Evolutionary conservation across 2,329 filamentous ascomycete species (phyloP).

Genomic region (Fusarium sp.): DNA sequence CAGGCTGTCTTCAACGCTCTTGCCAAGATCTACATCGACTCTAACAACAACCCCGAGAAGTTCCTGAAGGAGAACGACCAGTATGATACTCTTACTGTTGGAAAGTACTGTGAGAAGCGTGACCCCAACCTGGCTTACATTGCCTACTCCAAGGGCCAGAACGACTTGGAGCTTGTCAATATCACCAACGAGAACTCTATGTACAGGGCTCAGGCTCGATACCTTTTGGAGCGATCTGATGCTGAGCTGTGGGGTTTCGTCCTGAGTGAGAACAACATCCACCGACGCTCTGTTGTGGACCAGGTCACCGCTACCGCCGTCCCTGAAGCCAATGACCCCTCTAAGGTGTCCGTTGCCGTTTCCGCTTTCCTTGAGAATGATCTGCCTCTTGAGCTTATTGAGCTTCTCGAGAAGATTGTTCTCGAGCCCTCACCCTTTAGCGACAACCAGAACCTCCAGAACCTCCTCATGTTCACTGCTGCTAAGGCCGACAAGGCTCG

Average conservation of each 20-base stretch:
- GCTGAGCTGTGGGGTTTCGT: conserved; percentile 94
- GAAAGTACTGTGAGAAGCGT: conserved; percentile 99
- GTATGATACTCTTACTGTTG: conserved; percentile 91
- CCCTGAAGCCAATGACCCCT: conserved; percentile 89
- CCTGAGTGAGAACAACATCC: conserved; percentile 93
- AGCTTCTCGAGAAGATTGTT: conserved; percentile 98
- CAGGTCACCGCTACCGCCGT: conserved; percentile 97
- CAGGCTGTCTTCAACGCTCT: conserved; percentile 97
- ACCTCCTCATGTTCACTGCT: conserved; percentile 94
- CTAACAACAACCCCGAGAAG: conserved; percentile 96
- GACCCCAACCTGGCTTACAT: conserved; percentile 96
- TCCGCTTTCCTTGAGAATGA: conserved; percentile 92
- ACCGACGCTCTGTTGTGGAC: conserved; percentile 92
- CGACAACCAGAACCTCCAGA: conserved; percentile 96
- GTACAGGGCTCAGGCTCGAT: conserved; percentile 97
- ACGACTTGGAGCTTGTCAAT: conserved; percentile 95
- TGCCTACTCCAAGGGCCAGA: conserved; percentile 95
- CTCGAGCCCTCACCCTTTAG: conserved; percentile 99
- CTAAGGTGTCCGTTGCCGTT: conserved; percentile 94
- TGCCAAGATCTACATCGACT: conserved; percentile 99
- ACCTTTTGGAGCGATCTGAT: conserved; percentile 91
- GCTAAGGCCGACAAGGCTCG: conserved; percentile 95
- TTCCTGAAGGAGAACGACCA: conserved; percentile 98
- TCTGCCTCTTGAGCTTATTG: conserved; percentile 92
- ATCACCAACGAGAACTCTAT: conserved; percentile 99